Evolutionary conservation across 2,329 filamentous ascomycete species (phyloP).

Genomic region (Leptographium lundbergii): DNA sequence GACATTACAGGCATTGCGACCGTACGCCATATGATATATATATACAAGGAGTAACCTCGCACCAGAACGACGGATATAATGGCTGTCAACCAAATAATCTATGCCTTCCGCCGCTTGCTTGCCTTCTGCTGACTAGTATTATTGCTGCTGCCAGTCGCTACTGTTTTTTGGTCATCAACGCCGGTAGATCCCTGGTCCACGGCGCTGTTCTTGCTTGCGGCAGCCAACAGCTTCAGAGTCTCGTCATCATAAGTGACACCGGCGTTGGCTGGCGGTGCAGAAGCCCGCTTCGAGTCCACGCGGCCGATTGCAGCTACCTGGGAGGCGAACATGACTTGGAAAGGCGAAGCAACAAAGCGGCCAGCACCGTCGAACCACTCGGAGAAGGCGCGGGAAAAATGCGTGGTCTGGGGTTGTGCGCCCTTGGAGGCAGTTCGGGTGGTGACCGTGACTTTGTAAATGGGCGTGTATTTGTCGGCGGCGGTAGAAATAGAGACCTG

Average conservation of each 20-base stretch:
- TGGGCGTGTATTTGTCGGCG: slow-evolving; percentile 66
- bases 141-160: slow-evolving; percentile 11
- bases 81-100: not conserved
- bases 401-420: slow-evolving; percentile 21
- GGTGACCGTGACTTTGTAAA: slow-evolving; percentile 57
- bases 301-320: slow-evolving; percentile 52
- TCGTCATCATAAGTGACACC: slow-evolving; percentile 27
- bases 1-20: not conserved
- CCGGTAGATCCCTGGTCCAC: not conserved
- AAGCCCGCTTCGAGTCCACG: slow-evolving; percentile 48
- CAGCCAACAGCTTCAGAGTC: slow-evolving; percentile 33
- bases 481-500: slow-evolving; percentile 63
- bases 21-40: not conserved
- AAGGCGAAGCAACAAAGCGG: slow-evolving; percentile 59
- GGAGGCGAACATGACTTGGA: slow-evolving; percentile 66
- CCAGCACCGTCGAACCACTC: slow-evolving; percentile 66
- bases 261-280: slow-evolving; percentile 21
- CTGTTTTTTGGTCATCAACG: not conserved
- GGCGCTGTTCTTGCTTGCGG: slow-evolving; percentile 11
- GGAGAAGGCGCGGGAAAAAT: slow-evolving; percentile 53
- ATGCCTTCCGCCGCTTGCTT: slow-evolving; percentile 34
- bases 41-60: not conserved
- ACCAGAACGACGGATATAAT: not conserved
- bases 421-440: not conserved
- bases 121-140: slow-evolving; percentile 20